phyloP scores from a whole-genome alignment of 257 asterid genomes.

The Solanum dulcamara region DNA sequence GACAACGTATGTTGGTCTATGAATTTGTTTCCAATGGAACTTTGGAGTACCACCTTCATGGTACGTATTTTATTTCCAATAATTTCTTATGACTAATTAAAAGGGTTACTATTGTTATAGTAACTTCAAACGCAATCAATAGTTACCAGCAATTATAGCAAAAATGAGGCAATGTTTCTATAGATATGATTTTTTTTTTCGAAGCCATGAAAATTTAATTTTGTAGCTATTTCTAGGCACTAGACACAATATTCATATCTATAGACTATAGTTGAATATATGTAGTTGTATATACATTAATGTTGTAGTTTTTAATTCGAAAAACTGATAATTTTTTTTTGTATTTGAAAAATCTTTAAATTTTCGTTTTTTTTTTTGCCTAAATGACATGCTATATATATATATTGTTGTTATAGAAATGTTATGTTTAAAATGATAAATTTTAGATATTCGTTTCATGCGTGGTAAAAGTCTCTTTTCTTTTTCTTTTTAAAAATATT shows the following conservation, averaged over 20 bases:
- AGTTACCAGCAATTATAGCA: neutral
- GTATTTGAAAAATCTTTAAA: neutral
- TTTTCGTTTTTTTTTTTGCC: neutral
- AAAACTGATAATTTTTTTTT: neutral
- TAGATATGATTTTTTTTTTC: neutral
- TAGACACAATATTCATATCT: neutral
- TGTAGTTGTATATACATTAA: no score
- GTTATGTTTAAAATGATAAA: neutral
- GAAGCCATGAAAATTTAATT: neutral
- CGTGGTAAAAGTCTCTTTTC: neutral
- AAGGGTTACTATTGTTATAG: neutral
- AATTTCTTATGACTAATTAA: neutral
- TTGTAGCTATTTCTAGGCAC: neutral
- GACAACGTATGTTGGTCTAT: conserved; percentile 6
- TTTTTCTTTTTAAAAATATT: neutral
- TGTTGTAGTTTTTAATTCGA: neutral
- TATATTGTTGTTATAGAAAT: neutral
- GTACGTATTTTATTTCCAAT: neutral
- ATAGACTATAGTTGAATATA: neutral
- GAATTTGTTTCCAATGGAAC: neutral
- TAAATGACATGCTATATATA: neutral
- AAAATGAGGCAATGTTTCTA: neutral
- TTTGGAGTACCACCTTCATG: conserved; percentile 3
- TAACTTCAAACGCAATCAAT: no score
- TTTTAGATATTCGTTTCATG: neutral